Evolutionary conservation across 2,329 filamentous ascomycete genomes (phyloP).

Genomic region (Aciculosporium take): DNA sequence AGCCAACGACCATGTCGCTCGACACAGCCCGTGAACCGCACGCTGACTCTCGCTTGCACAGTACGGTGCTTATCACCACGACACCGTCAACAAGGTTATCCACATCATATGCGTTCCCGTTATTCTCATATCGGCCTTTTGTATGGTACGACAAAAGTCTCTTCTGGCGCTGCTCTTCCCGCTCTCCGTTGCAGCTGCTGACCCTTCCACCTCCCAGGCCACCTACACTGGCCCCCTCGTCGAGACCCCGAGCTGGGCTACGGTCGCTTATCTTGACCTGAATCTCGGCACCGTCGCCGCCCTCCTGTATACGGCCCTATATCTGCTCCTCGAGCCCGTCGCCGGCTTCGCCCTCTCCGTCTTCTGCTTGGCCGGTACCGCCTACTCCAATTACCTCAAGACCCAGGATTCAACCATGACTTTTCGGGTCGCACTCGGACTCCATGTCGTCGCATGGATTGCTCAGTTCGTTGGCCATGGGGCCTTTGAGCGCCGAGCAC

Average conservation of each 20-base stretch:
- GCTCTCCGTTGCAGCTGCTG: neutral
- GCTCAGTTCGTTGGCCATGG: constrained; percentile 87
- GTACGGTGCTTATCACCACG: constrained; percentile 77
- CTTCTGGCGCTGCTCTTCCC: constrained; percentile 1
- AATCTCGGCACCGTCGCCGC: constrained; percentile 52
- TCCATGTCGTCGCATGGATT: constrained; percentile 69
- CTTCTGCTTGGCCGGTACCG: constrained; percentile 61
- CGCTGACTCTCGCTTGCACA: constrained; percentile 19
- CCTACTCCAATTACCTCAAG: constrained; percentile 61
- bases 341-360: constrained; percentile 67
- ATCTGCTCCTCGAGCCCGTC: constrained; percentile 86
- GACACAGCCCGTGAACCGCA: neutral
- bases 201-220: constrained; percentile 26
- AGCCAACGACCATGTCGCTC: neutral
- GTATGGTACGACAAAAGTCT: constrained; percentile 43
- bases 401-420: constrained; percentile 35
- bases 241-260: constrained; percentile 51
- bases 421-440: constrained; percentile 44
- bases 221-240: constrained; percentile 50
- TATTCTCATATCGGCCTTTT: constrained; percentile 56
- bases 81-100: constrained; percentile 62
- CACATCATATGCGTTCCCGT: constrained; percentile 69
- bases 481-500: constrained; percentile 73
- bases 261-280: constrained; percentile 50
- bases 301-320: constrained; percentile 60